Evolutionary conservation across 345 rosid genomes (phyloP).

Genomic region (Moringa oleifera): DNA sequence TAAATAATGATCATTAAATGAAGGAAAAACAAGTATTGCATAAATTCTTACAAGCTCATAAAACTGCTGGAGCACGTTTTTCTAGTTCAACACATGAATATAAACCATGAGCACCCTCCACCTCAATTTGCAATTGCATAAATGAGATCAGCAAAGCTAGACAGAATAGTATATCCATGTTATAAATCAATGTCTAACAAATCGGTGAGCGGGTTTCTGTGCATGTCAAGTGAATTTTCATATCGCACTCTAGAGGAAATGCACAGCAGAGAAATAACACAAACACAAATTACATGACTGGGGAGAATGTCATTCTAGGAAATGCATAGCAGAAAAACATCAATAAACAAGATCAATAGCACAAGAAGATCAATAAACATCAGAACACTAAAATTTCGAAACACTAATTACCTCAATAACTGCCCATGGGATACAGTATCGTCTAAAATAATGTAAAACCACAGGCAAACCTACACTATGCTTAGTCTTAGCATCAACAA

Average conservation of each 20-base stretch:
- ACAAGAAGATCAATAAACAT: not conserved
- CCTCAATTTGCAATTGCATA: not conserved
- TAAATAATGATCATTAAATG: no score
- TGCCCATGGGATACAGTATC: not conserved
- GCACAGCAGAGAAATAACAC: not conserved
- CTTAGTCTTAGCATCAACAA: not conserved
- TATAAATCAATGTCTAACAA: not conserved
- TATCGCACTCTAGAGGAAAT: not conserved
- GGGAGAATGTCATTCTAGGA: not conserved
- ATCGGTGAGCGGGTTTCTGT: not conserved
- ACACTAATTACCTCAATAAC: not conserved
- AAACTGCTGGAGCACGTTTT: not conserved
- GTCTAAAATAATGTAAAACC: not conserved
- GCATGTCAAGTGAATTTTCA: not conserved
- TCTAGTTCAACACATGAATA: not conserved
- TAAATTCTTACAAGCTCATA: not conserved
- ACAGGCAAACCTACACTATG: not conserved
- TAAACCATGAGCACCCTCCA: not conserved
- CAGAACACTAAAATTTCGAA: not conserved
- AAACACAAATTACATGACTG: not conserved
- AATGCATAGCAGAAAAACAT: no score
- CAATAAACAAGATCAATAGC: not conserved
- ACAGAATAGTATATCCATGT: not conserved
- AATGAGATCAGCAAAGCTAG: not conserved
- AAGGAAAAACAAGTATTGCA: not conserved